A percentile compares a stretch with the other conserved stretches of the same genome.
phyloP scores from a whole-genome alignment of 306 rosid species.

The Acacia confusa region DNA sequence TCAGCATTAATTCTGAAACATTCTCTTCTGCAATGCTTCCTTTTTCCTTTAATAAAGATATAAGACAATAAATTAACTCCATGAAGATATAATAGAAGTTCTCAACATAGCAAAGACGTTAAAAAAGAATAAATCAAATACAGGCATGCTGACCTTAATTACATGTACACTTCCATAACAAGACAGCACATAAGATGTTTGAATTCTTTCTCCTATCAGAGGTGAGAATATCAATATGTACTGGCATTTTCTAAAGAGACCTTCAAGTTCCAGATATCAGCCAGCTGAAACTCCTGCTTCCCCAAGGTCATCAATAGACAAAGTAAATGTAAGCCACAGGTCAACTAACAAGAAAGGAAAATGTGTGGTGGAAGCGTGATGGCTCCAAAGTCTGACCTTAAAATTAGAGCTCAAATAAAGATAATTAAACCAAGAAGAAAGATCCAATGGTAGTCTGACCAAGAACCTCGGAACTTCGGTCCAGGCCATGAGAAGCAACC shows the following conservation, averaged over 20 bases:
- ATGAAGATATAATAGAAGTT: background rate
- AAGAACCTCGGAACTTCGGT: slow-evolving; percentile 93
- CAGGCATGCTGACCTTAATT: slow-evolving; percentile 50
- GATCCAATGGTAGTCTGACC: slow-evolving; percentile 91
- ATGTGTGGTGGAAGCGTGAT: background rate
- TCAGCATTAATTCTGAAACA: background rate
- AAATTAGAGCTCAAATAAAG: slow-evolving; percentile 23
- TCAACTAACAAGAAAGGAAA: slow-evolving; percentile 25
- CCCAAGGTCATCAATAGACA: slow-evolving; percentile 23
- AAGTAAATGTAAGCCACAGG: slow-evolving; percentile 6
- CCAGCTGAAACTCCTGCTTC: slow-evolving; percentile 34
- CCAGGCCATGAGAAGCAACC: slow-evolving; percentile 99
- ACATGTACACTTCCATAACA: slow-evolving; percentile 33
- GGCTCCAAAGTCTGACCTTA: slow-evolving; percentile 35
- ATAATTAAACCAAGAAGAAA: slow-evolving; percentile 72
- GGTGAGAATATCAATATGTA: slow-evolving; percentile 26
- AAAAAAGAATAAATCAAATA: slow-evolving; percentile 12
- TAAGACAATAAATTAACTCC: background rate
- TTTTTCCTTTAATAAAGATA: background rate
- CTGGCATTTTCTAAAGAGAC: slow-evolving; percentile 25
- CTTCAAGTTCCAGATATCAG: slow-evolving; percentile 22
- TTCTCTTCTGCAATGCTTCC: background rate
- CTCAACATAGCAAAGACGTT: background rate
- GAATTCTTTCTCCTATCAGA: slow-evolving; percentile 19
- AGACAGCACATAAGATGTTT: slow-evolving; percentile 34